Evolutionary conservation across 2,329 filamentous ascomycete genomes (phyloP).

Genomic region (Apiospora pterosperma): DNA sequence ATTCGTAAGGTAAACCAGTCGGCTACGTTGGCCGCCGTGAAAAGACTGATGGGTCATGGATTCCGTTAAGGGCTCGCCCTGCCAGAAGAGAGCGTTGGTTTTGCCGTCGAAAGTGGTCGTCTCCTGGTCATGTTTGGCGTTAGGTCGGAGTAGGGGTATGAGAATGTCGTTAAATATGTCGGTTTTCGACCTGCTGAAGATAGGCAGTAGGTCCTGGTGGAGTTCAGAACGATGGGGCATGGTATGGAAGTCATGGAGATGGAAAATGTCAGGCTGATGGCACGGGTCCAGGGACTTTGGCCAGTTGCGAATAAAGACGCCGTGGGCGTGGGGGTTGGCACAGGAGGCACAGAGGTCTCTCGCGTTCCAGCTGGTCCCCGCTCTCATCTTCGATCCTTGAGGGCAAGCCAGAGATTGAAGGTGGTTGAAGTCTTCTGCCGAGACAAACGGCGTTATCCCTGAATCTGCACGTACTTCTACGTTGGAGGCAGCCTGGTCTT

Average conservation of each 20-base stretch:
- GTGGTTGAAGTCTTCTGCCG: constrained; percentile 21
- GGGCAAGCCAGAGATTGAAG: constrained; percentile 53
- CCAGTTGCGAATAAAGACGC: constrained; percentile 63
- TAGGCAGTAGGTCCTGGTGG: constrained; percentile 62
- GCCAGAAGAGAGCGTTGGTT: constrained; percentile 67
- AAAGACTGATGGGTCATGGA: constrained; percentile 49
- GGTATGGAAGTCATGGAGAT: constrained; percentile 71
- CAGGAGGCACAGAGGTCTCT: constrained; percentile 64
- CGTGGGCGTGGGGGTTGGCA: constrained; percentile 59
- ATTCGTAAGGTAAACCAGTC: constrained; percentile 64
- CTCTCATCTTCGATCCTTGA: constrained; percentile 56
- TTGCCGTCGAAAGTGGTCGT: constrained; percentile 56
- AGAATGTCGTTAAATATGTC: constrained; percentile 73
- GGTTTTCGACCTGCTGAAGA: constrained; percentile 74
- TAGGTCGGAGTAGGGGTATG: constrained; percentile 57
- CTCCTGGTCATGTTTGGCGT: constrained; percentile 45
- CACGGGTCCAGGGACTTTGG: constrained; percentile 63
- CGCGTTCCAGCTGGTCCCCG: constrained; percentile 59
- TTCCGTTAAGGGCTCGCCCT: constrained; percentile 59
- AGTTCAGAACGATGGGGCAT: constrained; percentile 60
- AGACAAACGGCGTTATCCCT: not conserved
- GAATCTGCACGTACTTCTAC: not conserved
- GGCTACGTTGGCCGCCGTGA: constrained; percentile 66
- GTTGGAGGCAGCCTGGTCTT: not conserved
- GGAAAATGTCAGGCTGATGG: constrained; percentile 71